A percentile compares a stretch with the other conserved stretches of the same genome.
Conservation (phyloP, 164 flowering plant species). For the Magnolia officinalis region DNA sequence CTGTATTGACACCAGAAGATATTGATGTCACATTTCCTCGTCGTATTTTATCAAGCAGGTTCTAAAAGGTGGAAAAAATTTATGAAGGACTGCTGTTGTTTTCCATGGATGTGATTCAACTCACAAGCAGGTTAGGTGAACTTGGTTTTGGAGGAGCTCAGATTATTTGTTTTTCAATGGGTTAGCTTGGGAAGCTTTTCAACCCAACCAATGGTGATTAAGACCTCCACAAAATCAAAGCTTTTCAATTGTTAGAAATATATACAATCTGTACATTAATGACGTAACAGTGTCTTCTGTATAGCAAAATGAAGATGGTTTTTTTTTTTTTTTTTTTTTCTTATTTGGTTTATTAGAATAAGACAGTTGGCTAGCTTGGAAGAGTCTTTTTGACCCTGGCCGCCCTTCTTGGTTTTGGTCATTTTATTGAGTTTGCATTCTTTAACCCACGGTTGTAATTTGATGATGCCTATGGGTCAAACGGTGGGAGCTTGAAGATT, state of each 20-base stretch:
- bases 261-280: constrained; percentile 9
- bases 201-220: not conserved
- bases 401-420: not conserved
- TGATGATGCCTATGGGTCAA: not conserved
- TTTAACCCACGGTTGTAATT: not conserved
- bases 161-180: not conserved
- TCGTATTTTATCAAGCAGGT: not conserved
- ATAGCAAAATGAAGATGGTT: constrained; percentile 1
- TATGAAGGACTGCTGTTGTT: not conserved
- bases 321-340: not conserved
- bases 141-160: constrained; percentile 1
- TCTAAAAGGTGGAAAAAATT: constrained; percentile 3
- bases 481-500: too few relatives aligned
- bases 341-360: not conserved
- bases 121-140: not conserved
- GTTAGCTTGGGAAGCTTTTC: not conserved
- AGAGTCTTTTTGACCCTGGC: not conserved
- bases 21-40: not conserved
- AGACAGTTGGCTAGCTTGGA: not conserved
- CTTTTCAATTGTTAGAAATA: not conserved
- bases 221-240: not conserved
- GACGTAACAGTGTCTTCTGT: constrained; percentile 3
- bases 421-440: not conserved
- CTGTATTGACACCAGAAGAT: too few relatives aligned
- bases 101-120: constrained; percentile 3